These are phyloP conservation scores for Citrullus mucosospermus DNA, from an alignment of 306 rosid genomes.

Conservation along the genomic window DNA sequence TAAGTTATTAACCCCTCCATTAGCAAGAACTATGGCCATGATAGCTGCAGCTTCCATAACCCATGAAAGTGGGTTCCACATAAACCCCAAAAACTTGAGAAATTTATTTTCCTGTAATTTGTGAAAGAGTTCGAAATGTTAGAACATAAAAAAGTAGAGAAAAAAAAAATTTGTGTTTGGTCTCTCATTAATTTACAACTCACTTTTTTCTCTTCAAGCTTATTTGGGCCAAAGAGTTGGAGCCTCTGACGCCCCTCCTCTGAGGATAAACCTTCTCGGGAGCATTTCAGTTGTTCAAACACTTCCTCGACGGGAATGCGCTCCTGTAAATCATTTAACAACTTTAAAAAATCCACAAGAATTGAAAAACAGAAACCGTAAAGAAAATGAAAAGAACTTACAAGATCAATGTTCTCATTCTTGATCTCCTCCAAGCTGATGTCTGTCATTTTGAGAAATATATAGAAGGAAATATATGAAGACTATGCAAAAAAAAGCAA, in stretches of 20 bases:
- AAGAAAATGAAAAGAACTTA: constrained; percentile 9
- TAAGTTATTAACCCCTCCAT: constrained; percentile 53
- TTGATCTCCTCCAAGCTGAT: constrained; percentile 53
- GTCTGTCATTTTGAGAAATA: neutral
- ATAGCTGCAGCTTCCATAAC: constrained; percentile 88
- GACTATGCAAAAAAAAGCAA: neutral
- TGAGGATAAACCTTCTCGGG: constrained; percentile 54
- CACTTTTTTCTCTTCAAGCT: constrained; percentile 72
- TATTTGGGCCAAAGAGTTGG: constrained; percentile 68
- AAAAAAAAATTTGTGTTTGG: too few species aligned
- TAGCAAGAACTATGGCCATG: constrained; percentile 89
- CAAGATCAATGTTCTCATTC: constrained; percentile 72
- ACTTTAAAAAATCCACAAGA: too few species aligned
- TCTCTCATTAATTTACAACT: neutral
- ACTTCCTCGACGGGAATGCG: constrained; percentile 71
- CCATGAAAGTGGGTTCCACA: constrained; percentile 98
- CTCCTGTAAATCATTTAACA: constrained; percentile 30
- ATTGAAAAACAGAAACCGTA: neutral
- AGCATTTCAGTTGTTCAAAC: constrained; percentile 57
- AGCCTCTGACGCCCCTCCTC: constrained; percentile 68
- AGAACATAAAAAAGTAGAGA: neutral
- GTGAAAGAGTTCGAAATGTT: neutral
- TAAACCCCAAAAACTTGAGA: constrained; percentile 76
- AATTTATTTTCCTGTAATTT: constrained; percentile 53
- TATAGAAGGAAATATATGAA: neutral